phyloP scores from a whole-genome alignment of 176 grass and related monocot genomes.

The Hyparrhenia diplandra region DNA sequence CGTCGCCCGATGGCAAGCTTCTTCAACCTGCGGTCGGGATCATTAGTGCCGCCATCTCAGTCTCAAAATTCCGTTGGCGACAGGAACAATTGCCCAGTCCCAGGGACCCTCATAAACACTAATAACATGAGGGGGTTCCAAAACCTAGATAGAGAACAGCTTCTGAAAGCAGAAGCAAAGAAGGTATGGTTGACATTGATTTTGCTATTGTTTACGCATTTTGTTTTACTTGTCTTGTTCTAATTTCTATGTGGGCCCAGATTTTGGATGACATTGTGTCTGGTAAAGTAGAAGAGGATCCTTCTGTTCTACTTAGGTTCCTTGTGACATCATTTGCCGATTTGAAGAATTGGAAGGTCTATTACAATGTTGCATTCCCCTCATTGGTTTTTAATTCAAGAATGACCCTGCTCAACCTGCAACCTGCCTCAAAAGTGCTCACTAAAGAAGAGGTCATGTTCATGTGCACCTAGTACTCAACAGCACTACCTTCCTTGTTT shows the following conservation, averaged over 20 bases:
- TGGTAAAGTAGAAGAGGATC: conserved; percentile 73
- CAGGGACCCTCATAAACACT: conserved; percentile 81
- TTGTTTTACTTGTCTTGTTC: not conserved
- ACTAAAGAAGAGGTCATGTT: conserved; percentile 57
- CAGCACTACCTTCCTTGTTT: conserved; percentile 6
- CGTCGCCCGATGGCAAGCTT: conserved; percentile 20
- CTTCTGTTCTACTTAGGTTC: conserved; percentile 63
- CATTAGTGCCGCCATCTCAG: conserved; percentile 21
- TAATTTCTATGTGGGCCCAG: conserved; percentile 24
- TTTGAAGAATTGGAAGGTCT: conserved; percentile 88
- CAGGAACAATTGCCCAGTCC: conserved; percentile 65
- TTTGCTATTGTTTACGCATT: not conserved
- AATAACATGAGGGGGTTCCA: conserved; percentile 73
- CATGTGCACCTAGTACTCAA: conserved; percentile 14
- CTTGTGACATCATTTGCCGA: conserved; percentile 92
- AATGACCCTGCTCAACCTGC: conserved; percentile 54
- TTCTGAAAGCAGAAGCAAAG: conserved; percentile 62
- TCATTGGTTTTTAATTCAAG: conserved; percentile 70
- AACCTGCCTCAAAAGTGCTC: conserved; percentile 38
- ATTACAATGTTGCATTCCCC: conserved; percentile 74
- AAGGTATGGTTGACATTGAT: conserved; percentile 44
- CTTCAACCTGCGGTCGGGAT: conserved; percentile 44
- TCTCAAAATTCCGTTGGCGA: conserved; percentile 15
- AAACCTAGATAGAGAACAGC: conserved; percentile 40
- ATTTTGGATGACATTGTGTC: conserved; percentile 68